Percentiles rank a stretch among this genome's conserved stretches.
Evolutionary conservation across 2,329 filamentous ascomycete genomes (phyloP).

Genomic region (Colletotrichum sp.): DNA sequence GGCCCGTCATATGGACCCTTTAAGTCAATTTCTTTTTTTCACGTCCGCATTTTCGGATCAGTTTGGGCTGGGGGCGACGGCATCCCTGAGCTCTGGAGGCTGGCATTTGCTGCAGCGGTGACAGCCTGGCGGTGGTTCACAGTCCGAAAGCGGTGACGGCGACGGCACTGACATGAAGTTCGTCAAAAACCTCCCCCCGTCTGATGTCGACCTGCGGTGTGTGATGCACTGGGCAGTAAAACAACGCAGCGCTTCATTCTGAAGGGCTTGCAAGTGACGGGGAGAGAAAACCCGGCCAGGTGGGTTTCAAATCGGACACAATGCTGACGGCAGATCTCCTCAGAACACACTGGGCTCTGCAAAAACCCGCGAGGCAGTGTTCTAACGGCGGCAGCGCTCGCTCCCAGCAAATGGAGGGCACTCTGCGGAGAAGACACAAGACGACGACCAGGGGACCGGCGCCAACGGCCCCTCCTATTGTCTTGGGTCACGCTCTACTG

Average conservation of each 20-base stretch:
- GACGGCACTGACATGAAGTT: not conserved
- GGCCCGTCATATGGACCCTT: conserved; percentile 9
- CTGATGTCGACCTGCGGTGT: not conserved
- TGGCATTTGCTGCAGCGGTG: not conserved
- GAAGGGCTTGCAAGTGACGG: not conserved
- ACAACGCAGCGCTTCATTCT: not conserved
- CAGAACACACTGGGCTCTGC: not conserved
- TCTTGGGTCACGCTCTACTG: not conserved
- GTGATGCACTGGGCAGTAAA: not conserved
- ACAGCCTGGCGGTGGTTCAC: not conserved
- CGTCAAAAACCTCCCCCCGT: not conserved
- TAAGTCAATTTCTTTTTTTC: not conserved
- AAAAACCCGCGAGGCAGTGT: conserved; percentile 1
- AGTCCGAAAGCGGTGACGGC: not conserved
- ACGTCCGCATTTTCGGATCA: conserved; percentile 1
- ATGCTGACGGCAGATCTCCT: conserved; percentile 2
- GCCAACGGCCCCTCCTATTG: conserved; percentile 2
- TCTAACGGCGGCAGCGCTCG: not conserved
- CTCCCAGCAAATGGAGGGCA: not conserved
- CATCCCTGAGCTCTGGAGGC: not conserved
- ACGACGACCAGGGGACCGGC: conserved; percentile 1
- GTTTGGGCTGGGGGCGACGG: not conserved
- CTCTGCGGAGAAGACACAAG: not conserved
- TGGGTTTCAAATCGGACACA: conserved; percentile 16
- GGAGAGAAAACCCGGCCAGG: not conserved